Conservation (phyloP, 176 grass and related monocot genomes). For the Alloteropsis semialata region DNA sequence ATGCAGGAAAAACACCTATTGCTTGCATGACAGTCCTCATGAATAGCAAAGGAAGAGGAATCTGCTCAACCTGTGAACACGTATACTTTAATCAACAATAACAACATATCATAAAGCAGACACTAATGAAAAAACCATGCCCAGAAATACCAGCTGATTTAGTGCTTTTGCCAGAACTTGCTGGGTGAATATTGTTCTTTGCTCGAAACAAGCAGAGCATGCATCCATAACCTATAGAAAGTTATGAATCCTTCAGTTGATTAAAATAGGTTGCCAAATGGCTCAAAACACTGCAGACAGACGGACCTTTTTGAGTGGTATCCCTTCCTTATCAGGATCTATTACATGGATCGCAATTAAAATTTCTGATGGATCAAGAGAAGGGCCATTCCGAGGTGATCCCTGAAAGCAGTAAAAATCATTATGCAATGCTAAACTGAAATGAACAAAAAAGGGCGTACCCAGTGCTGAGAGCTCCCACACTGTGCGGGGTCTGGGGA, state of each 20-base stretch:
- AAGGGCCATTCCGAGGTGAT: slow-evolving; percentile 64
- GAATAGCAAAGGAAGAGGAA: slow-evolving; percentile 94
- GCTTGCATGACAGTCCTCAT: slow-evolving; percentile 98
- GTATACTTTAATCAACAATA: slow-evolving; percentile 6
- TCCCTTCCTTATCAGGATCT: slow-evolving; percentile 87
- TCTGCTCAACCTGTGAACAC: slow-evolving; percentile 87
- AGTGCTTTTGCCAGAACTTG: slow-evolving; percentile 91
- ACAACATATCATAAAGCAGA: not conserved
- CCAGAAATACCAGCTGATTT: slow-evolving; percentile 75
- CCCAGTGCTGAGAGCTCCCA: too few relatives aligned
- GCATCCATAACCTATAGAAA: slow-evolving; percentile 79
- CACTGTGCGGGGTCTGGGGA: too few relatives aligned
- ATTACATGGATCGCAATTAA: slow-evolving; percentile 93
- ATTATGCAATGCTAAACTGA: not conserved
- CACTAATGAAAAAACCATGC: slow-evolving; percentile 12
- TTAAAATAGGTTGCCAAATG: slow-evolving; percentile 16
- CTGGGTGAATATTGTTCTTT: slow-evolving; percentile 78
- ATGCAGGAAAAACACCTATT: slow-evolving; percentile 75
- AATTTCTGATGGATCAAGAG: slow-evolving; percentile 82
- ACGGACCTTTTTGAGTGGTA: slow-evolving; percentile 80
- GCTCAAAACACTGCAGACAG: not conserved
- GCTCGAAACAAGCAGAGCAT: slow-evolving; percentile 87
- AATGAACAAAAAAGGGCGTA: too few relatives aligned
- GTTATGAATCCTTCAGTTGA: slow-evolving; percentile 24
- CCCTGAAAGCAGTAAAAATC: slow-evolving; percentile 44